Evolutionary conservation across 1,284 basidiomycete species (phyloP), one percentile per base, ranked within the genome.

Genomic region (Rhodotorula sp.): DNA sequence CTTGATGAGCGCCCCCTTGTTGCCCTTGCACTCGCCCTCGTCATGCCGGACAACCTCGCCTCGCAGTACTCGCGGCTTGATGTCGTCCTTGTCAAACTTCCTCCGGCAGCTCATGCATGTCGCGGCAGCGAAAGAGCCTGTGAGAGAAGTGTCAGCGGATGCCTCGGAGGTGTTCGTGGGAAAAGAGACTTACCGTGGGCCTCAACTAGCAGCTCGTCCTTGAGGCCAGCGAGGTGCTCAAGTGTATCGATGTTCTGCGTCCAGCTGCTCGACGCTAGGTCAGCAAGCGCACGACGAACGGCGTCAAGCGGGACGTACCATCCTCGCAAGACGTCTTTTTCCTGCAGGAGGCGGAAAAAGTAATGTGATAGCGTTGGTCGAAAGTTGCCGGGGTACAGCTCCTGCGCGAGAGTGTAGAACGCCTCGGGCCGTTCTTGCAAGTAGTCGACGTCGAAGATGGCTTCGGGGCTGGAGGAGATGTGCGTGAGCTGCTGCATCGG

Each of bases 351-450:
- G 53, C 85, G 86, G 74, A 97, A 86, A 81, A 98, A 98, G 63
- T 92, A 90, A 79, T 99, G 95, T 0, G 94, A 89, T 1, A 87
- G 81, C 0, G 94, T 96, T 0, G 95, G 95, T 55, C 88, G 85
- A 81, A 88, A 94, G 73, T 86, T 87, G 62, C 90, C 90, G 2
- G 27, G 92, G 94, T 93, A 94, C 4, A 99, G 85, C 76, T 97
- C 95, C 71, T 90, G 88, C 24, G 80, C 79, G 27, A 82, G 76
- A 2, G 81, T 80, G 72, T 79, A 82, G 56, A 82, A 82, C 8
- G 82, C 76, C 47, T 78, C 68, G 3, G 81, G 81, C 13, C 78
- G 67, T 17, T 78, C 72, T 17, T 76, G 68, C 62, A 73, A 77
- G 66, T 78, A 80, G 36, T 77, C 77, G 44, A 86, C 78, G 62